phyloP scores from a whole-genome alignment of 768 basidiomycete species.

The Termitomyces bulborhizus region DNA sequence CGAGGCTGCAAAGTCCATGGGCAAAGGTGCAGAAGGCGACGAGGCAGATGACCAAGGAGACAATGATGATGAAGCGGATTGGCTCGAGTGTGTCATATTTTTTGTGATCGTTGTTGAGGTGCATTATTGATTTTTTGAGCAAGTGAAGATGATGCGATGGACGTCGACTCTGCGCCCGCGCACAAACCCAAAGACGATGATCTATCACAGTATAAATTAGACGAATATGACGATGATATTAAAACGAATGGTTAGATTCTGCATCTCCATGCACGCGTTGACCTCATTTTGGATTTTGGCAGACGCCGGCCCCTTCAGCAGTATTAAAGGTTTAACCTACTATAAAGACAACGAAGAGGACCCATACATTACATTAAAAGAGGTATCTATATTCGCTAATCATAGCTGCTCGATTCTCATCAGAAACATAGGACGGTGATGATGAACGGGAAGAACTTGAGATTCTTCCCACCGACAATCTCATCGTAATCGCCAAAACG shows the following conservation, averaged over 20 bases:
- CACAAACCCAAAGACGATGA: conserved; percentile 46
- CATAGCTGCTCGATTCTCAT: conserved; percentile 7
- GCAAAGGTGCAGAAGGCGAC: conserved; percentile 55
- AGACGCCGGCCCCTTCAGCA: conserved; percentile 84
- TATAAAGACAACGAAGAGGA: conserved; percentile 91
- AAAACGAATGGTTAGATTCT: conserved; percentile 25
- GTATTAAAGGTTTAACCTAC: conserved; percentile 91
- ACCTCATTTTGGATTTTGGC: conserved; percentile 9
- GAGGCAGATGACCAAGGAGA: conserved; percentile 57
- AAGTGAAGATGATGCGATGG: conserved; percentile 53
- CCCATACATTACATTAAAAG: conserved; percentile 95
- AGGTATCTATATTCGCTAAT: conserved; percentile 42
- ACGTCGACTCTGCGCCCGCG: conserved; percentile 38
- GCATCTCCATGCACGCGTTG: conserved; percentile 1
- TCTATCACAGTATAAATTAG: conserved; percentile 82
- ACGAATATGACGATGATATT: conserved; percentile 85
- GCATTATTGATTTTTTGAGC: conserved; percentile 13
- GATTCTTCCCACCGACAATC: conserved; percentile 84
- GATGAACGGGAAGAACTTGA: conserved; percentile 90
- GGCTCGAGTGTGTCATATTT: conserved; percentile 79
- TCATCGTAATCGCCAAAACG: conserved; percentile 89
- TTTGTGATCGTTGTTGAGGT: not conserved
- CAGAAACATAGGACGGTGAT: conserved; percentile 43
- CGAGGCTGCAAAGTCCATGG: conserved; percentile 68
- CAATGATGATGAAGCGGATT: conserved; percentile 49